phyloP scores from a whole-genome alignment of 129 eudicot genomes.

The Flaveria linearis region DNA sequence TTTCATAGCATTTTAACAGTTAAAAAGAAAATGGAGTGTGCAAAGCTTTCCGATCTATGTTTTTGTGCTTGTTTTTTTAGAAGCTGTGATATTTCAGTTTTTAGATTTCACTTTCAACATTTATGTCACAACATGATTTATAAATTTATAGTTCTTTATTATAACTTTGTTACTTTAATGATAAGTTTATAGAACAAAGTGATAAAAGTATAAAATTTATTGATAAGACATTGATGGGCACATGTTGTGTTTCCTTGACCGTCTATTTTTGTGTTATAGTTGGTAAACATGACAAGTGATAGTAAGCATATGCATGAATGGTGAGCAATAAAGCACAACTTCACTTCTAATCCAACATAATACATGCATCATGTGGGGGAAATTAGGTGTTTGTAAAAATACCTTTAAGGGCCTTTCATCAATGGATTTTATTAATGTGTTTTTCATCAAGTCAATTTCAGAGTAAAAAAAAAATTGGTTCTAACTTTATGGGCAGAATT shows the following conservation, averaged over 20 bases:
- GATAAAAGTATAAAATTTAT: constrained; percentile 4
- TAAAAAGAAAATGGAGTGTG: not conserved
- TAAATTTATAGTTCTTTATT: not conserved
- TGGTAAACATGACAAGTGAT: not conserved
- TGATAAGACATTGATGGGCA: constrained; percentile 27
- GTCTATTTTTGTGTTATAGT: constrained; percentile 16
- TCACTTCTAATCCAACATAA: constrained; percentile 15
- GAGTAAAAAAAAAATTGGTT: not conserved
- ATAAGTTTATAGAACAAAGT: not conserved
- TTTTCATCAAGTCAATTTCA: not conserved
- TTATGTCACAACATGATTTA: not conserved
- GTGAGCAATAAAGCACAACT: constrained; percentile 22
- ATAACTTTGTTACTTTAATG: not conserved
- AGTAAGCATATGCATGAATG: constrained; percentile 25
- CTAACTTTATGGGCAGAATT: too few relatives aligned
- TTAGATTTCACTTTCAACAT: not conserved
- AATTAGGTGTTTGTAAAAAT: not conserved
- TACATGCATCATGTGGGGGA: constrained; percentile 13
- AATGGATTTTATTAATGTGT: not conserved
- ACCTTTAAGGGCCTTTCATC: not conserved
- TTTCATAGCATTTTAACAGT: not conserved
- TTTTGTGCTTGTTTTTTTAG: not conserved
- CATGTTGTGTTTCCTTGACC: constrained; percentile 30
- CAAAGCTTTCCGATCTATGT: not conserved
- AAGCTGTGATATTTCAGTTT: too few relatives aligned